Base-by-base conservation (phyloP, 2,329 filamentous ascomycete species). In the Bisporella sp. region DNA sequence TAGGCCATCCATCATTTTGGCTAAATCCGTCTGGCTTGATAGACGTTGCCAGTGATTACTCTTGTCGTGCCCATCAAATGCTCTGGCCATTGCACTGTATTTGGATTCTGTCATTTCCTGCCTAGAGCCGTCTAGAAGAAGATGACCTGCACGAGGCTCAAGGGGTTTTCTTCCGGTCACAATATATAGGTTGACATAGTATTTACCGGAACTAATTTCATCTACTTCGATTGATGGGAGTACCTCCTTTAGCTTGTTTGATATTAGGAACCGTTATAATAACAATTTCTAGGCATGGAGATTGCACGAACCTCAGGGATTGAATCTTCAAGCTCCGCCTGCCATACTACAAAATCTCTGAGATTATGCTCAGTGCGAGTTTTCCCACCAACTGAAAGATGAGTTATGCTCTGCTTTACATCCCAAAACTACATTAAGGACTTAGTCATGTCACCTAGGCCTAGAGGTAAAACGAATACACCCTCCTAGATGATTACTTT, bases 91-190 rank as follows among this genome's bases (percentile, higher is more conserved):
- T 21, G 57, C 50, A 47, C 59, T 50, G 40, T 64, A 62, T 21
- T 54, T 64, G 1, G 55, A 56, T 7, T 52, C 52, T 1, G 59
- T 61, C 62, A 64, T 64, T 30, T 60, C 59, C 41, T 61, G 52
- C 49, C 62, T 51, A 6, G 48, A 52, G 7, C 62, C 61, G 41
- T 62, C 54, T 3, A 42, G 13, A 12, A 64, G 57, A 1, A 62
- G 46, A 42, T 65, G 62, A 5, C 63, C 63, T 5, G 57, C 52
- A 7, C 62, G 56, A 8, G 57, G 53, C 4, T 41, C 35, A 7
- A 40, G 49, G 30, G 63, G 63, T 29, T 64, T 64, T 5, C 62
- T 57, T 3, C 57, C 62, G 3, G 63, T 64, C 8, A 65, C 54
- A n/a, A 65, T 53, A 42, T 65, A 60, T 1, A 64, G 49, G 28